phyloP scores from a whole-genome alignment of 2,329 filamentous ascomycete species.

The Apiospora saccharicola region DNA sequence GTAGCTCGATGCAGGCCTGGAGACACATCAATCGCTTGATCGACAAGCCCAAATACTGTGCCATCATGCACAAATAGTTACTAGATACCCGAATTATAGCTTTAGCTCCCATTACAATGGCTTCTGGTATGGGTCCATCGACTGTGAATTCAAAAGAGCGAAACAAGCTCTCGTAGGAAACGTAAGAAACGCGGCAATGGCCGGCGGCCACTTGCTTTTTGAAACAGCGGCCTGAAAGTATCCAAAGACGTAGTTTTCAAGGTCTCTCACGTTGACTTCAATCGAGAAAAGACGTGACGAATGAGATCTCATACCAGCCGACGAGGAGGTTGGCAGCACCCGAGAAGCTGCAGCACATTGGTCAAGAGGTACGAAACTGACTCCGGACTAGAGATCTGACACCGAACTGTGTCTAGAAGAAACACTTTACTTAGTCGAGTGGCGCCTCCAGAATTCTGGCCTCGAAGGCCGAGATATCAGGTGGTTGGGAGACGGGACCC shows the following conservation, averaged over 20 bases:
- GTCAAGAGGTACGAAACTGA: neutral
- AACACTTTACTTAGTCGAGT: slow-evolving; percentile 5
- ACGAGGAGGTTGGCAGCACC: neutral
- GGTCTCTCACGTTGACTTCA: neutral
- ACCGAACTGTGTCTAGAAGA: neutral
- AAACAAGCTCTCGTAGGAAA: neutral
- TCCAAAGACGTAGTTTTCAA: neutral
- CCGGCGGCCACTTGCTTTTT: neutral
- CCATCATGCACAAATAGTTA: neutral
- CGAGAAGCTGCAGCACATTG: neutral
- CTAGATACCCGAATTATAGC: neutral
- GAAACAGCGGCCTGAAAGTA: neutral
- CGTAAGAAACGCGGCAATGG: neutral
- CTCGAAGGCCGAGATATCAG: neutral
- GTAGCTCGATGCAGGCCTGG: neutral
- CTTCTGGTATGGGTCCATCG: neutral
- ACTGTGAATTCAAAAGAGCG: neutral
- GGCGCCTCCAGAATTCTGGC: neutral
- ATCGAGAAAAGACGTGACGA: neutral
- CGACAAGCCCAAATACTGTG: neutral
- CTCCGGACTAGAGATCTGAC: neutral
- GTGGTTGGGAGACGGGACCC: slow-evolving; percentile 5
- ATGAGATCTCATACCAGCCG: neutral
- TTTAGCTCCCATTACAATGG: neutral
- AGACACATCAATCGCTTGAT: neutral